Conservation (phyloP, 192 early-diverging fungal genomes). For the Spinellus fusiger region DNA sequence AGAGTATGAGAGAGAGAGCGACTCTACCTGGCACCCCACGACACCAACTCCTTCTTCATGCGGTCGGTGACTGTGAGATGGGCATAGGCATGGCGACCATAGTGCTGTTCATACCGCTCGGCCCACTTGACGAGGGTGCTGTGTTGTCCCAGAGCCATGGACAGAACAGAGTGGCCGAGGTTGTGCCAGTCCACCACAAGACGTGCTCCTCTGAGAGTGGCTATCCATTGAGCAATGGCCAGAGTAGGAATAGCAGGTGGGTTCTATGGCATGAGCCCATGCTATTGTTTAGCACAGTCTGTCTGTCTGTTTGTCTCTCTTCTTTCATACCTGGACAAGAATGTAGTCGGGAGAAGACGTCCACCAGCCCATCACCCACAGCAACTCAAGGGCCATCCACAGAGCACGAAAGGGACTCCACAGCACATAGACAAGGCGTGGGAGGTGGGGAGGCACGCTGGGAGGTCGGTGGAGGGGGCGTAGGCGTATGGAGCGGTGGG, state of each 20-base stretch:
- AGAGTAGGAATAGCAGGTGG: slow-evolving; percentile 94
- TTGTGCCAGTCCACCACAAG: slow-evolving; percentile 98
- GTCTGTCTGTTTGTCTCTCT: not conserved
- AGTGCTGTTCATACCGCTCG: slow-evolving; percentile 56
- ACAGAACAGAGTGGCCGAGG: slow-evolving; percentile 87
- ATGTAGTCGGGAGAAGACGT: slow-evolving; percentile 60
- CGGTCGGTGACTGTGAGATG: slow-evolving; percentile 85
- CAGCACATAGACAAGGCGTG: slow-evolving; percentile 56
- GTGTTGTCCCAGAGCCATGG: slow-evolving; percentile 52
- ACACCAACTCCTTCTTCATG: slow-evolving; percentile 66
- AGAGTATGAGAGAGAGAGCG: not conserved
- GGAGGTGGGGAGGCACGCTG: slow-evolving; percentile 47
- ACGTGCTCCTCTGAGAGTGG: slow-evolving; percentile 55
- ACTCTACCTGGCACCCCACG: slow-evolving; percentile 60
- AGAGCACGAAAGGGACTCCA: slow-evolving; percentile 65
- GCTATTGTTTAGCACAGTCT: not conserved
- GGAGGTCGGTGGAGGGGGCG: slow-evolving; percentile 42
- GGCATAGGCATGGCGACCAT: slow-evolving; percentile 62
- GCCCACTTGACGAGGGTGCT: slow-evolving; percentile 52
- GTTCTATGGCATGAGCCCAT: slow-evolving; percentile 50
- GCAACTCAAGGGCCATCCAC: slow-evolving; percentile 51
- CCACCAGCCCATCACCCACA: slow-evolving; percentile 52
- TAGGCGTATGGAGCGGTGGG: slow-evolving; percentile 42
- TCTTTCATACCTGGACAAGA: slow-evolving; percentile 63
- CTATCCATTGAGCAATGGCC: slow-evolving; percentile 62